Conservation (phyloP, 164 flowering plant species). For the Akebia trifoliata region DNA sequence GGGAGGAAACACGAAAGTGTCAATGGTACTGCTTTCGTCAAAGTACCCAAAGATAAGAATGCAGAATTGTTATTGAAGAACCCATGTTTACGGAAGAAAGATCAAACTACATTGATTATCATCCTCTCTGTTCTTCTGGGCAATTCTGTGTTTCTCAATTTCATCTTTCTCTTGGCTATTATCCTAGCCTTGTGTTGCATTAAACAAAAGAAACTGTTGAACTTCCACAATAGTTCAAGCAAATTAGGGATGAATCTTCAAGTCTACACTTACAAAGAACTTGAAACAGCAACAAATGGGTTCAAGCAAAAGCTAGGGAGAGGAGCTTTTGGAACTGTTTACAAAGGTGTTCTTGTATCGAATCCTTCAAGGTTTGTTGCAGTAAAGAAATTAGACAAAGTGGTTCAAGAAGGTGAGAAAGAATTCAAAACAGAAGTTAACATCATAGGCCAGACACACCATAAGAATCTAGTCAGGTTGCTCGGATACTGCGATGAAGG, state of each 20-base stretch:
- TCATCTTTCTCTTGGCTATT: conserved; percentile 4
- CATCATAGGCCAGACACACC: conserved; percentile 22
- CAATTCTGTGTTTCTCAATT: conserved; percentile 16
- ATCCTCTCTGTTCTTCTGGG: conserved; percentile 12
- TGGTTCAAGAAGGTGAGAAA: conserved; percentile 13
- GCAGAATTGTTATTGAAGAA: background rate
- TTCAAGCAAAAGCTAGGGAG: conserved; percentile 26
- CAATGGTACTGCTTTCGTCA: conserved; percentile 17
- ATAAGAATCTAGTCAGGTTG: conserved; percentile 24
- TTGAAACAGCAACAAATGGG: conserved; percentile 17
- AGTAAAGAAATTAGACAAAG: conserved; percentile 22
- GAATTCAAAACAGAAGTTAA: conserved; percentile 27
- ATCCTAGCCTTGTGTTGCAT: background rate
- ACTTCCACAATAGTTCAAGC: background rate
- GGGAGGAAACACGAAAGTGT: conserved; percentile 14
- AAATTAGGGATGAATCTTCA: background rate
- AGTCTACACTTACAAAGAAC: conserved; percentile 19
- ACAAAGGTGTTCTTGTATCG: conserved; percentile 14
- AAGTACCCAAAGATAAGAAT: conserved; percentile 13
- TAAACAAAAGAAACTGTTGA: background rate
- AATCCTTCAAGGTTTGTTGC: conserved; percentile 8
- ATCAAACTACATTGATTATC: conserved; percentile 12
- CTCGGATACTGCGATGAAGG: conserved; percentile 29
- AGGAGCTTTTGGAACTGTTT: conserved; percentile 27
- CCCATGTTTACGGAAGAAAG: background rate